These are phyloP conservation scores for Perilla frutescens DNA, from an alignment of 257 asterid genomes.

Conservation along the genomic window DNA sequence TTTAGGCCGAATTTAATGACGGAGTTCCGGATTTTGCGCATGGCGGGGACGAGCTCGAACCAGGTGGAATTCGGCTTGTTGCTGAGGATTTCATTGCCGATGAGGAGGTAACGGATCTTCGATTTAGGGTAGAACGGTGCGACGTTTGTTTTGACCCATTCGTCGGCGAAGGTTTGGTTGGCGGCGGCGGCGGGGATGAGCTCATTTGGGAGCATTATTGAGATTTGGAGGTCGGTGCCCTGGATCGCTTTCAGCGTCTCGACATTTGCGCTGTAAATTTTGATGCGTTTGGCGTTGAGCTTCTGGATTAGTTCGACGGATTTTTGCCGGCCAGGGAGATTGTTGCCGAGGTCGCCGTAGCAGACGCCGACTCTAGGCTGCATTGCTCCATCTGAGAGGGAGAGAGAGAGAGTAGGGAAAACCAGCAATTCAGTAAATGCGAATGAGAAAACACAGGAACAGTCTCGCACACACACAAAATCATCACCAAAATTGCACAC, in stretches of 20 bases:
- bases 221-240: constrained; percentile 66
- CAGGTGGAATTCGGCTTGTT: constrained; percentile 73
- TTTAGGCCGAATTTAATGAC: constrained; percentile 58
- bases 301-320: constrained; percentile 62
- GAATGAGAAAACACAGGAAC: neutral
- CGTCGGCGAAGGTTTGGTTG: constrained; percentile 69
- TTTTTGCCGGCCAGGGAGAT: constrained; percentile 62
- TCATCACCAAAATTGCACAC: neutral
- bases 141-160: constrained; percentile 74
- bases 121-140: constrained; percentile 71
- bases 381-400: constrained; percentile 56
- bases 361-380: constrained; percentile 72
- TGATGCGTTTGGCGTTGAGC: constrained; percentile 70
- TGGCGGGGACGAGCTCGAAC: constrained; percentile 89
- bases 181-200: constrained; percentile 68
- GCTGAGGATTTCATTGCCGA: constrained; percentile 91
- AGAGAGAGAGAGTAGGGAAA: neutral
- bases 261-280: constrained; percentile 78
- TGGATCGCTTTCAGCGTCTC: constrained; percentile 65
- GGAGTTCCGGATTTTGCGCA: constrained; percentile 67
- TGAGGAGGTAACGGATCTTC: constrained; percentile 82
- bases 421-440: neutral
- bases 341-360: constrained; percentile 93
- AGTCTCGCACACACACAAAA: neutral
- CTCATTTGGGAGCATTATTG: constrained; percentile 85